Conservation (phyloP, 768 basidiomycete species). For the Fomitopsis serialis region DNA sequence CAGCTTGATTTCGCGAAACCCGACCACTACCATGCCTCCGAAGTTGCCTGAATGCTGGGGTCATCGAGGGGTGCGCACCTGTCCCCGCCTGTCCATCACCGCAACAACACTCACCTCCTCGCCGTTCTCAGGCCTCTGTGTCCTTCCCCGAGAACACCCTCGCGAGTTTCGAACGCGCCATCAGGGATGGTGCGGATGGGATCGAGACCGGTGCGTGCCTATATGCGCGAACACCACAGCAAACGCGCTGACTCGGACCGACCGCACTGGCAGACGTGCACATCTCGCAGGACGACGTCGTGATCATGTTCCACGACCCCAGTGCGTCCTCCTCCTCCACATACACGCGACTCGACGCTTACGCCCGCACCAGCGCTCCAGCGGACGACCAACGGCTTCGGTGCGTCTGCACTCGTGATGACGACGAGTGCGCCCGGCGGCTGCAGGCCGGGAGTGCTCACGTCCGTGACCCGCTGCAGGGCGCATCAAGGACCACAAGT, state of each 20-base stretch:
- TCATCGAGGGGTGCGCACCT: conserved; percentile 23
- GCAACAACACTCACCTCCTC: conserved; percentile 11
- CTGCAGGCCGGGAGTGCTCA: neutral
- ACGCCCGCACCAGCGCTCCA: conserved; percentile 42
- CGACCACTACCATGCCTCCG: neutral
- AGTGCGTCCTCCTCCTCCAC: conserved; percentile 31
- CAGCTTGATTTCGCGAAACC: too few species aligned
- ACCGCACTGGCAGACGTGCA: conserved; percentile 78
- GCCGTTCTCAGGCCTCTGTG: conserved; percentile 60
- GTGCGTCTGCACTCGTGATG: conserved; percentile 25
- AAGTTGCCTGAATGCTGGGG: conserved; percentile 20
- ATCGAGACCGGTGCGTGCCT: conserved; percentile 83
- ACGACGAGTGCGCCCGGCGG: neutral
- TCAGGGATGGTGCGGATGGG: conserved; percentile 85
- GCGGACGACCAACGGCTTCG: conserved; percentile 78
- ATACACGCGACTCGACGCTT: neutral
- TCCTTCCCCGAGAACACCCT: conserved; percentile 87
- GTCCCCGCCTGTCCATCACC: conserved; percentile 11
- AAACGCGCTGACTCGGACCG: too few species aligned
- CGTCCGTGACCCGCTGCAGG: conserved; percentile 34
- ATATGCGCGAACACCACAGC: conserved; percentile 14
- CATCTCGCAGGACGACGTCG: conserved; percentile 77
- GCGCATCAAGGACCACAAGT: conserved; percentile 44
- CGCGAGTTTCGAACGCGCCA: conserved; percentile 87
- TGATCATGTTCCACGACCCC: conserved; percentile 95